These are phyloP conservation scores for Cyberlindnera meyerae DNA, from an alignment of 805 yeast genomes.

Conservation along the genomic window DNA sequence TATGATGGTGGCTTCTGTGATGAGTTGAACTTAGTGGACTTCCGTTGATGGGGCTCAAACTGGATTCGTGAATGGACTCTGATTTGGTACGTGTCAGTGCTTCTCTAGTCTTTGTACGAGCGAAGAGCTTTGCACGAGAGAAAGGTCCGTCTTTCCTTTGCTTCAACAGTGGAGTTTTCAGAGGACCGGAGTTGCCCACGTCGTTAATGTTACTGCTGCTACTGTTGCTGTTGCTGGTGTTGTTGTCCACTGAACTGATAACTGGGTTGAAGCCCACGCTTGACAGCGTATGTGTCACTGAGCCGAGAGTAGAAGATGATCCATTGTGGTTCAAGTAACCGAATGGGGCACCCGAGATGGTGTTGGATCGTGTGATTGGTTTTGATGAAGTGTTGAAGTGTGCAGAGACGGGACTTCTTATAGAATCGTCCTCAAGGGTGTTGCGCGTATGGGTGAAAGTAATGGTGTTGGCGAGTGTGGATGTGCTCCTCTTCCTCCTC, in stretches of 20 bases:
- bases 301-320: conserved; percentile 24
- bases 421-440: conserved; percentile 3
- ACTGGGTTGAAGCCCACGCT: conserved; percentile 26
- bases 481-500: conserved; percentile 22
- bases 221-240: conserved; percentile 3
- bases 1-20: too few relatives aligned
- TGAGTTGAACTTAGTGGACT: too few relatives aligned
- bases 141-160: conserved; percentile 22
- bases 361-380: conserved; percentile 4
- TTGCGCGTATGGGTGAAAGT: conserved; percentile 23
- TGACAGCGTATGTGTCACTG: conserved; percentile 22
- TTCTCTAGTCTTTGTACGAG: conserved; percentile 25
- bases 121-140: conserved; percentile 24
- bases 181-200: conserved; percentile 7
- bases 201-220: too few relatives aligned
- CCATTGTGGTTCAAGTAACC: conserved; percentile 15
- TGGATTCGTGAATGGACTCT: conserved; percentile 2
- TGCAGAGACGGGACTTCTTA: conserved; percentile 5
- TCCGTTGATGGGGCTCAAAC: too few relatives aligned
- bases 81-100: conserved; percentile 14
- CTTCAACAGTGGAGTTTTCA: conserved; percentile 15
- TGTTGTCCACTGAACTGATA: conserved; percentile 3
- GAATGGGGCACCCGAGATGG: conserved; percentile 8
- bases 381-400: conserved; percentile 2
- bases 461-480: conserved; percentile 26